These are phyloP conservation scores for Spergularia bocconei DNA, from an alignment of 148 eudicot species.

Conservation along the genomic window DNA sequence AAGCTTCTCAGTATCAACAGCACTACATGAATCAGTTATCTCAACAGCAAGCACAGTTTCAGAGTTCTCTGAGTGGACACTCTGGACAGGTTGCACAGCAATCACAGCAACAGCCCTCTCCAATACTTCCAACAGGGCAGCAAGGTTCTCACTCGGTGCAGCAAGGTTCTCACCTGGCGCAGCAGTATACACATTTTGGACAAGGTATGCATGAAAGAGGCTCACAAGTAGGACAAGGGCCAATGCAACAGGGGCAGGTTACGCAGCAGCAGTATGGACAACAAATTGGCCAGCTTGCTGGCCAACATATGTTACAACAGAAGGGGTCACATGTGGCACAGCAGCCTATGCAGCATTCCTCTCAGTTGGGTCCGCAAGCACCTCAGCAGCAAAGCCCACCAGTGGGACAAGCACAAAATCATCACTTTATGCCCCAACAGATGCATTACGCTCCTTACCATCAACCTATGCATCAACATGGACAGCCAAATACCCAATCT, in stretches of 20 bases:
- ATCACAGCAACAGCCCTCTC: conserved; percentile 27
- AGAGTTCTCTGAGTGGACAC: conserved; percentile 15
- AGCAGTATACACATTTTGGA: conserved; percentile 29
- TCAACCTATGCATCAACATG: conserved; percentile 47
- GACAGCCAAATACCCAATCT: conserved; percentile 46
- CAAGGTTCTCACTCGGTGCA: conserved; percentile 46
- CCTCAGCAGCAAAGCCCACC: conserved; percentile 47
- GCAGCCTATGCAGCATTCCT: conserved; percentile 42
- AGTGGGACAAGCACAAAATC: conserved; percentile 54
- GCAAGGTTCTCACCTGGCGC: conserved; percentile 44
- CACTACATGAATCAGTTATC: conserved; percentile 29
- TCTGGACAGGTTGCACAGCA: conserved; percentile 2
- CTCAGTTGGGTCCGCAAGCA: conserved; percentile 42
- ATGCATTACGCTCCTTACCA: conserved; percentile 53
- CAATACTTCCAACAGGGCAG: conserved; percentile 40
- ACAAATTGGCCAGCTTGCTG: conserved; percentile 34
- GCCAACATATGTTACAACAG: conserved; percentile 37
- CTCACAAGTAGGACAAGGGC: conserved; percentile 36
- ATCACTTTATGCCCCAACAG: conserved; percentile 49
- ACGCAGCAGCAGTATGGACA: conserved; percentile 40
- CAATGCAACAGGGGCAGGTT: conserved; percentile 46
- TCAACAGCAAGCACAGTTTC: conserved; percentile 33
- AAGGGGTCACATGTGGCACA: conserved; percentile 42
- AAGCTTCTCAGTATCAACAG: conserved; percentile 37
- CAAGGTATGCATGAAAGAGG: conserved; percentile 40